Base-by-base conservation (phyloP, 2,329 filamentous ascomycete genomes). In the Aspergillus pseudoglaucus region DNA sequence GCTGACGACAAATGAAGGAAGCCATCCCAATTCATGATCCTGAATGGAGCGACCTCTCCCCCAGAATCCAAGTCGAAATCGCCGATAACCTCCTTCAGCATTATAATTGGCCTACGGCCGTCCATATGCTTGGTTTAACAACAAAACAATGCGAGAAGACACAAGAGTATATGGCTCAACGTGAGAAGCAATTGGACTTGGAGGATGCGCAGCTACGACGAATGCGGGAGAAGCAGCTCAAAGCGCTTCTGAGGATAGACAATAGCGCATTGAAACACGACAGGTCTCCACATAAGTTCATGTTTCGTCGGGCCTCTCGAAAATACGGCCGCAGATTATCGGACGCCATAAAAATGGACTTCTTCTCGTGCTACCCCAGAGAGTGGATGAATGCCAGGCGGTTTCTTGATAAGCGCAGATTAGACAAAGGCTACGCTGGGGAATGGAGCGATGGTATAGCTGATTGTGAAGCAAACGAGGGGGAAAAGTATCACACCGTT, bases 191-290 rank as follows among this genome's bases (percentile, higher is more conserved):
- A 38, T 47, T 60, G 2, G 44, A 55, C 23, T 46, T 49, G 6
- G 69, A 72, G 49, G 59, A 66, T 38, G 15, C 18, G 14, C 39
- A 51, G 6, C 46, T 72, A 37, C 41, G 49, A 22, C 45, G 54
- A n/a, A 71, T 71, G 68, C 55, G 62, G 42, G 49, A 27, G 7
- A 66, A 63, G 40, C 69, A 71, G 47, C 53, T 67, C 25, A 51
- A 42, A 1, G 56, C 50, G 7, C 53, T 71, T 17, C 47, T 69
- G 50, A 50, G 47, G 9, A 54, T 66, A 4, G 67, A 71, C 42
- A 63, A 70, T 42, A 64, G 59, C 32, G 47, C 54, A 30, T 35
- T 59, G 44, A 55, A 51, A 27, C 45, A 46, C 17, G 55, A 57
- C 20, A 45, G 44, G 7, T 57, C 59, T n/a, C 61, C 61, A 4